Evolutionary conservation across 140 eudicot species (phyloP), one percentile per base, ranked within the genome.

Genomic region (Erigeron philadelphicus): DNA sequence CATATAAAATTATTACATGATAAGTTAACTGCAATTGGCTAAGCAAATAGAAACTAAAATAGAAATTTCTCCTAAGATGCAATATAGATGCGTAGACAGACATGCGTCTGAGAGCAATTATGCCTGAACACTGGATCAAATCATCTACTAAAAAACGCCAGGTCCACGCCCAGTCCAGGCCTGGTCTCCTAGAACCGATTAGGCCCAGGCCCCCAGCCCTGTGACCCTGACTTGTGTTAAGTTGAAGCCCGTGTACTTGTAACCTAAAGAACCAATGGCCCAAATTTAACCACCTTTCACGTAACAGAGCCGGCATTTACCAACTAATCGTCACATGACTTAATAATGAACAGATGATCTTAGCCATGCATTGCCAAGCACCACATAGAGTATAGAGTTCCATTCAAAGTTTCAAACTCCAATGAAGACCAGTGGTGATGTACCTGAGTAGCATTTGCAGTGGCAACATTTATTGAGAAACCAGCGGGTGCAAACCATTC

Each of bases 371-470:
- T n/a, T 50, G 19, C 7, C 56, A 50, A 48, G 54, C 54, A 50
- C 17, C 56, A 50, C 56, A n/a, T 5, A 50, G 56, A 11, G 19
- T 6, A 50, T 16, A 5, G 8, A n/a, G n/a, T n/a, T 50, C 13
- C 56, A 6, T 50, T 50, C 19, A 48, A 48, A 48, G 8, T 48
- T 50, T 50, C 19, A 48, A 48, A 48, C 18, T 48, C 54, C 1
- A 47, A 23, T 15, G 41, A 72, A 52, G 31, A 52, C 18, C 11
- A 10, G 10, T 47, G 40, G 66, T 48, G 41, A 64, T 48, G 49
- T 25, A 93, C 98, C 94, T 93, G 98, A 31, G 90, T 81, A 48
- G 95, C 84, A 78, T 93, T 93, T 38, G 98, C 98, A 31, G 98
- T 93, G 21, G 98, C 98, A 70, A 93, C 96, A 85, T 89, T 93